Evolutionary conservation across 106 monocot species (phyloP), one percentile per base, ranked within the genome.

Genomic region (Dendrobium officinale): DNA sequence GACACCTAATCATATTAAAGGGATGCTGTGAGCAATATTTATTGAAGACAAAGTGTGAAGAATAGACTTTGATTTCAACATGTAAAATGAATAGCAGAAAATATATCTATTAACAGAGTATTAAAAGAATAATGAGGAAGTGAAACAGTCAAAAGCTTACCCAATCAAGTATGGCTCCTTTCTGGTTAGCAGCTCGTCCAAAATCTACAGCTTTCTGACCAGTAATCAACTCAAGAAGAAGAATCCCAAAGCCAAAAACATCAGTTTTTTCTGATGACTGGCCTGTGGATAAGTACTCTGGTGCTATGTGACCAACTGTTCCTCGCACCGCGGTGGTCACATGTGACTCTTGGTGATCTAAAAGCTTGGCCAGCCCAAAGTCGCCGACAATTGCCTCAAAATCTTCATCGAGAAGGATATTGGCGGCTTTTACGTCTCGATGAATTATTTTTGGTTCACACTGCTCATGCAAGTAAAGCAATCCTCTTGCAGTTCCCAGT

Each of bases 161-260:
- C 89, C 89, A 89, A 75, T 89, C 89, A 75, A 89, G 89, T 83
- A 86, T 84, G 18, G 82, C 89, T n/a, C 89, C 89, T 79, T 89
- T 89, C 41, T 86, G 86, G 19, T 82, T 86, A 13, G 82, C 84
- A 9, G 67, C 67, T 24, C 84, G 81, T 79, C 86, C 86, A 54
- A 89, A 84, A 77, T 89, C 86, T 17, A 89, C 27, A 47, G 89
- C 89, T 64, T 80, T 86, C 79, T 86, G 86, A 33, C 89, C 89
- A 4, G 89, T 85, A 55, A 89, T 84, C 77, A 89, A 75, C 79
- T 89, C 89, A 10, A 89, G 84, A 17, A 89, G 80, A 55, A 89
- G 75, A 42, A 89, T 86, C 41, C 89, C 89, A 75, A 82, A 89
- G 43, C 89, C 89, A 75, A 77, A 77, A 11, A 77, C 77, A 54